Evolutionary conservation across 1,284 basidiomycete species (phyloP).

Genomic region (Cryptococcus depauperatus): DNA sequence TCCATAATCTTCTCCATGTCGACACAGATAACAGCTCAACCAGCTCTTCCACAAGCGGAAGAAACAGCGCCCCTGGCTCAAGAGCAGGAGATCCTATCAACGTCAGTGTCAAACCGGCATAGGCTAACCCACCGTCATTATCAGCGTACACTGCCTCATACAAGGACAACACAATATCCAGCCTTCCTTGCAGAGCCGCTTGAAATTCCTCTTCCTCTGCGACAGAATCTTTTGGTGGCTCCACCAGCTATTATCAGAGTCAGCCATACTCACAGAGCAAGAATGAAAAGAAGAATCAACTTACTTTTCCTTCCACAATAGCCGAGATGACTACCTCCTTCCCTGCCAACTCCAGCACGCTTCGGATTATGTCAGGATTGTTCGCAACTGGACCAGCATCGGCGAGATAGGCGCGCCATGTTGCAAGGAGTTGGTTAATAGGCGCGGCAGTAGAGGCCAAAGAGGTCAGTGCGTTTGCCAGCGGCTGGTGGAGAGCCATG

Average conservation of each 20-base stretch:
- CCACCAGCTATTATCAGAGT: slow-evolving; percentile 24
- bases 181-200: slow-evolving; percentile 25
- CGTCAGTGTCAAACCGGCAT: background rate
- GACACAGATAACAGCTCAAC: slow-evolving; percentile 36
- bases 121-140: slow-evolving; percentile 15
- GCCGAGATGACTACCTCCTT: slow-evolving; percentile 29
- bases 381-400: too few relatives aligned
- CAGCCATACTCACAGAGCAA: background rate
- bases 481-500: too few relatives aligned
- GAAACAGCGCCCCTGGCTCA: slow-evolving; percentile 38
- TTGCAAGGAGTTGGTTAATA: too few relatives aligned
- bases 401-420: too few relatives aligned
- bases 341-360: slow-evolving; percentile 32
- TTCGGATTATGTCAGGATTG: slow-evolving; percentile 21
- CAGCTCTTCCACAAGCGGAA: slow-evolving; percentile 39
- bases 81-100: slow-evolving; percentile 18
- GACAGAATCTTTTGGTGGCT: slow-evolving; percentile 15
- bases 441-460: too few relatives aligned
- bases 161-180: slow-evolving; percentile 36
- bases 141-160: slow-evolving; percentile 26
- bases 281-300: slow-evolving; percentile 1
- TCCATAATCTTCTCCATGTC: slow-evolving; percentile 35
- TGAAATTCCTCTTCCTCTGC: slow-evolving; percentile 25
- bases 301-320: slow-evolving; percentile 21
- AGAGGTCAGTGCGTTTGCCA: too few relatives aligned